phyloP scores from a whole-genome alignment of 1,139 yeast species.

The Magnusiomyces tetraspermus region DNA sequence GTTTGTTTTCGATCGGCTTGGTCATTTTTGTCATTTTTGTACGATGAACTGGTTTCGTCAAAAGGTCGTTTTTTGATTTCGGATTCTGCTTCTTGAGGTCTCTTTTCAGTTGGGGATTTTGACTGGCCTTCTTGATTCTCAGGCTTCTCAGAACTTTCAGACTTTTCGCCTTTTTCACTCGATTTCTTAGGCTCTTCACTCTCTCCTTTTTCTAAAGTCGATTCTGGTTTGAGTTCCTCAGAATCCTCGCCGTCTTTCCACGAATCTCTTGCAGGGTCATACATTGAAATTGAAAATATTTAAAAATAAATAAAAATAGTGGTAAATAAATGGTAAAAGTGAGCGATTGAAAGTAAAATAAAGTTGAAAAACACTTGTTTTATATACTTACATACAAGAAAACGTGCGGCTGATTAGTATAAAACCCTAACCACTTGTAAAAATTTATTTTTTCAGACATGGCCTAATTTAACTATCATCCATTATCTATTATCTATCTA shows the following conservation, averaged over 20 bases:
- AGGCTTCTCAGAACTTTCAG: not conserved
- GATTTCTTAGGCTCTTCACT: not conserved
- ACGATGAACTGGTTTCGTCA: not conserved
- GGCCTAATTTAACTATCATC: no score
- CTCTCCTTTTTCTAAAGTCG: not conserved
- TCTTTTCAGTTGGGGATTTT: not conserved
- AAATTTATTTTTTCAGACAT: no score
- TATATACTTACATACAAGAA: not conserved
- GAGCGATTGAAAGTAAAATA: not conserved
- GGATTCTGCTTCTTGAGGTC: not conserved
- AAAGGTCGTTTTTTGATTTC: not conserved
- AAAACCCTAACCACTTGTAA: not conserved
- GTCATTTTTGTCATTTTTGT: not conserved
- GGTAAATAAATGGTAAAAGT: not conserved
- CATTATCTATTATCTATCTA: not conserved
- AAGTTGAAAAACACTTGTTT: not conserved
- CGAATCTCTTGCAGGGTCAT: slow-evolving; percentile 30
- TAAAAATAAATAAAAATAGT: not conserved
- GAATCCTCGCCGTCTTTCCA: slow-evolving; percentile 21
- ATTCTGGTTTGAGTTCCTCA: not conserved
- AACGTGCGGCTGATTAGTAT: not conserved
- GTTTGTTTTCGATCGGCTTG: not conserved
- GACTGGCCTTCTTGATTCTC: not conserved
- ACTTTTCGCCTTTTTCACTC: not conserved
- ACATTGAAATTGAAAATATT: slow-evolving; percentile 20